phyloP scores from a whole-genome alignment of 192 early-diverging fungal species.

The Entomortierella chlamydospora region DNA sequence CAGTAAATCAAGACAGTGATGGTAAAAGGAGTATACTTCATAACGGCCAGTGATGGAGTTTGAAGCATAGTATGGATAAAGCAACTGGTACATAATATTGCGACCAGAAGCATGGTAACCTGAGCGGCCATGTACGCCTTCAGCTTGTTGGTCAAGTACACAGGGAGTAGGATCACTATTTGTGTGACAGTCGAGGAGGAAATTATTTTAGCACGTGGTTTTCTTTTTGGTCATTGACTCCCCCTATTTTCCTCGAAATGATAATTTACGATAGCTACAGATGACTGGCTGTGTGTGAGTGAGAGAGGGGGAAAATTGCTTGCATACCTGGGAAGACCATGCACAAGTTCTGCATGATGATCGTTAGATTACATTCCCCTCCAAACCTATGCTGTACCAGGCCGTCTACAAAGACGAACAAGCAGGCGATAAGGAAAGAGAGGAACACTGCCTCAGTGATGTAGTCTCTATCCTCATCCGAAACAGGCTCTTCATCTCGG shows the following conservation, averaged over 20 bases:
- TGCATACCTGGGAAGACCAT: constrained; percentile 4
- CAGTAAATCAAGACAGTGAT: not conserved
- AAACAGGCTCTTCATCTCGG: no score
- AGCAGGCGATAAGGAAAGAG: not conserved
- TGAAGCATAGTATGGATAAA: constrained; percentile 1
- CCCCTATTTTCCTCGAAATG: no score
- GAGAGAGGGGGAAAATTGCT: no score
- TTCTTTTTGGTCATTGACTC: no score
- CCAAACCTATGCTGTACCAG: not conserved
- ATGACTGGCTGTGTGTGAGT: no score
- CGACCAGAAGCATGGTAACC: not conserved
- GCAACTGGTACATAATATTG: constrained; percentile 3
- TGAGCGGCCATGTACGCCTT: not conserved
- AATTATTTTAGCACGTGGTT: no score
- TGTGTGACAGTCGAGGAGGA: not conserved
- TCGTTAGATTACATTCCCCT: not conserved
- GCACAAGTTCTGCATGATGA: not conserved
- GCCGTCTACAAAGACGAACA: not conserved
- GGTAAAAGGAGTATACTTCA: not conserved
- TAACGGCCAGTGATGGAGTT: not conserved
- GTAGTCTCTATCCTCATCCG: no score
- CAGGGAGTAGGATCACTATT: not conserved
- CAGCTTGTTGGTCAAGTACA: not conserved
- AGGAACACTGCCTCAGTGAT: not conserved
- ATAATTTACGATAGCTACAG: no score